Base-by-base conservation (phyloP, 495 filamentous ascomycete species). In the Articulospora tetracladia region DNA sequence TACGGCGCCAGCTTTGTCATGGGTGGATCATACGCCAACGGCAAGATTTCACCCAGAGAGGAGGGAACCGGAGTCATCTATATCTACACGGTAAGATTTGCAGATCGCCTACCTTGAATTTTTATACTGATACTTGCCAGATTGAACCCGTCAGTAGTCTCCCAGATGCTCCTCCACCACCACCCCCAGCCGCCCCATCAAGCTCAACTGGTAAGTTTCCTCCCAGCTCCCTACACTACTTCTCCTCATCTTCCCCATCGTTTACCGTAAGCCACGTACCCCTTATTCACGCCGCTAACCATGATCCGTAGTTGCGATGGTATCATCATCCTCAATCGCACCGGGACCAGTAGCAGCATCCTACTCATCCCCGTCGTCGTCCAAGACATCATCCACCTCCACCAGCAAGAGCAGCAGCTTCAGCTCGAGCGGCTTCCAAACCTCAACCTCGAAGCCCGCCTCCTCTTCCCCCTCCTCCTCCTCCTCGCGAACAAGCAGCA, bases 361-460 rank as follows among this genome's bases (percentile, higher is more conserved):
- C n/a, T n/a, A n/a, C n/a, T n/a, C 41, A 7, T n/a, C 41, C 20
- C 17, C 41, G 7, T 23, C 15, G 19, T 23, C 20, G 6, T 47
- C n/a, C 41, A 47, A 47, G 41, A 6, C 4, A n/a, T 6, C 41
- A 6, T 3, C 17, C 17, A 3, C 19, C 41, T 47, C 17, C 41
- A 17, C 17, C 17, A 4, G 7, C 41, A 47, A 47, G 17, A 47
- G 6, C 41, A 30, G 52, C 28, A 13, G 11, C 52, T 54, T 26
- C 26, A 24, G 3, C 28, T 28, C 22, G 11, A 54, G 25, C 25
- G 34, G 13, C 10, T 17, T 13, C 23, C 17, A 6, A 2, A 10
- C 25, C 2, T 54, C 47, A 11, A 46, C 36, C 44, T 60, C 61
- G 24, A 63, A 36, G 25, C 41, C 47, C 25, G 49, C 26, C 25